Evolutionary conservation across 768 basidiomycete genomes (phyloP), one percentile per base, ranked within the genome.

Genomic region (Bullera alba): DNA sequence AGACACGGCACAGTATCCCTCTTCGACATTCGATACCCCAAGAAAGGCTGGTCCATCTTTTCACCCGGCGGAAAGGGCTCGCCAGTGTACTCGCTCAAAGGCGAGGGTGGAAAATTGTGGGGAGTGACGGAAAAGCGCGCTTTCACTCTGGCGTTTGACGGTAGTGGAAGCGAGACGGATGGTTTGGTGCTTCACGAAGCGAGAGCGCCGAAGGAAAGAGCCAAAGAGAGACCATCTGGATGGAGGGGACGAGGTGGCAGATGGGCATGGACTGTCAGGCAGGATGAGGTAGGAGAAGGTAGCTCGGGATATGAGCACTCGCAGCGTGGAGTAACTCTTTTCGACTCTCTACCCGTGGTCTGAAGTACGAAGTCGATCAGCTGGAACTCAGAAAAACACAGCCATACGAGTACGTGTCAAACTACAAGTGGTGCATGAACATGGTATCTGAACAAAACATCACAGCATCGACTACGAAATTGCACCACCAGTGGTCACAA

Each of bases 11-110:
- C 58, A 4, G 55, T 69, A 19, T 44, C 58, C 1, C 21, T 69
- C 2, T 69, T 58, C 43, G 67, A 69, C 52, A 42, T 59, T 2
- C 38, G 66, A 5, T 44, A 48, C 26, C 50, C 60, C 14, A 66
- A 60, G 37, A 5, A 10, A 10, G 63, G 59, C 6, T 69, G 67
- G 67, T 59, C 54, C 2, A 52, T 51, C 54, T 69, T 69, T 47
- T 55, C 63, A 10, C 63, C 67, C 3, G 61, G 63, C 14, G 63
- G 67, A 5, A 65, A 61, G 50, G 59, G 59, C 4, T 63, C 61
- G 12, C 67, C 67, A 3, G 67, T 69, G 19, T 69, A 69, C 45
- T 29, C 48, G 17, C 36, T 69, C 8, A 42, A 49, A 47, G 57
- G 51, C 3, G 62, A 64, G 36, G 59, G 59, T 26, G 62, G 62